A percentile compares a stretch with the other conserved stretches of the same genome.
phyloP scores from a whole-genome alignment of 2,329 filamentous ascomycete species.

The Cryoendolithus antarcticus region DNA sequence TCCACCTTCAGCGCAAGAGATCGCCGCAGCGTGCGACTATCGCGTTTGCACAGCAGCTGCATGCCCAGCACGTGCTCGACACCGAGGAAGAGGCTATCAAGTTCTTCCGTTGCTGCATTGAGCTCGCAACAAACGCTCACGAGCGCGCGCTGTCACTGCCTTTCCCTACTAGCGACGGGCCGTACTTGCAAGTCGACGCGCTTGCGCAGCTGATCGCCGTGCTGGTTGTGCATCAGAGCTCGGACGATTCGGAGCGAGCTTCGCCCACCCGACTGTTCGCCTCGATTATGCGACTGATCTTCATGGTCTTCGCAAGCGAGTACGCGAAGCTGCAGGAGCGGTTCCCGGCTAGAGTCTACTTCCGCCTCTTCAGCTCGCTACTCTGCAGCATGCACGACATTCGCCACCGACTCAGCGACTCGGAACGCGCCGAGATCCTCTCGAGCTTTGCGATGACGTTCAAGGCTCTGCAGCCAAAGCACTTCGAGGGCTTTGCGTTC shows the following conservation, averaged over 20 bases:
- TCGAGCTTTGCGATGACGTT: constrained; percentile 61
- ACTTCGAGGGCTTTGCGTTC: constrained; percentile 73
- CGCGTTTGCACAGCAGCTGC: constrained; percentile 75
- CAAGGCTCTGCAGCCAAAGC: constrained; percentile 59
- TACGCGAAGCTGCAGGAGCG: constrained; percentile 66
- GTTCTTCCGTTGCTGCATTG: constrained; percentile 72
- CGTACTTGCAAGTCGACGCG: constrained; percentile 60
- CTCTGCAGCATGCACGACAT: constrained; percentile 53
- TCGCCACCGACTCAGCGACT: constrained; percentile 12
- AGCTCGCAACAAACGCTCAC: constrained; percentile 64
- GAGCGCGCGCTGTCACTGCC: constrained; percentile 56
- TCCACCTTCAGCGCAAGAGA: constrained; percentile 66
- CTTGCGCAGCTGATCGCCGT: constrained; percentile 68
- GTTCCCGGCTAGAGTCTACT: constrained; percentile 83
- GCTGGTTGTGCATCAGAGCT: constrained; percentile 58
- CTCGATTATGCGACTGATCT: constrained; percentile 38
- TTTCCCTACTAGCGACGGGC: constrained; percentile 46
- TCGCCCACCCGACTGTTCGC: constrained; percentile 4
- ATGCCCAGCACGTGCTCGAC: constrained; percentile 59
- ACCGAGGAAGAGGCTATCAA: constrained; percentile 63
- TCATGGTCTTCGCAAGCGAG: constrained; percentile 75
- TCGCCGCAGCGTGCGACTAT: constrained; percentile 58
- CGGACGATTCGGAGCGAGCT: constrained; percentile 1
- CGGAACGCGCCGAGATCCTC: constrained; percentile 47
- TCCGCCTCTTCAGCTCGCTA: constrained; percentile 73